Conservation (phyloP, 768 basidiomycete genomes). For the Boletus vinaceobasis region DNA sequence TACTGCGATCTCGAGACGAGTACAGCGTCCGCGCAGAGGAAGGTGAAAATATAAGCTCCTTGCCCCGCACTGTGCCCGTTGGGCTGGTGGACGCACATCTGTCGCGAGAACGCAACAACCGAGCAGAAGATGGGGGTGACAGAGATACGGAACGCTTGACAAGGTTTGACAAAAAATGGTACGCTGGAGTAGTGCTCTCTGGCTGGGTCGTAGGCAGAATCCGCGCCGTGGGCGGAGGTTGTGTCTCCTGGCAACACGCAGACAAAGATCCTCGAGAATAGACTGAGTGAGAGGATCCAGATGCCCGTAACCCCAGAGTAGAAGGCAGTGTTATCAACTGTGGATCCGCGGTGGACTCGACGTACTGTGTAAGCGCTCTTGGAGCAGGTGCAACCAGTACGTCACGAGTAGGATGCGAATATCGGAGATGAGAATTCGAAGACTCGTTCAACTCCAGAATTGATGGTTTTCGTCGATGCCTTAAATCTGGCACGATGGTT, state of each 20-base stretch:
- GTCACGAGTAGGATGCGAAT: slow-evolving; percentile 49
- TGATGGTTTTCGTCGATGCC: slow-evolving; percentile 45
- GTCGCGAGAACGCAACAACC: slow-evolving; percentile 32
- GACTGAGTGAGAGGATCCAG: slow-evolving; percentile 27
- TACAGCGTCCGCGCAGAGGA: slow-evolving; percentile 10
- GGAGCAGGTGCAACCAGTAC: slow-evolving; percentile 66
- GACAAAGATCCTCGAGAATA: slow-evolving; percentile 7
- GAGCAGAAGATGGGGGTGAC: slow-evolving; percentile 22
- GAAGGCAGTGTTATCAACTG: slow-evolving; percentile 60
- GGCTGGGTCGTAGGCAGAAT: slow-evolving; percentile 35
- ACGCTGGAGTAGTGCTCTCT: slow-evolving; percentile 53
- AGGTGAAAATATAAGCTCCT: slow-evolving; percentile 12
- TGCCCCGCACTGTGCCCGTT: slow-evolving; percentile 24
- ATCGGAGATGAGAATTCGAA: slow-evolving; percentile 40
- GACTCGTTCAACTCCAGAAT: slow-evolving; percentile 36
- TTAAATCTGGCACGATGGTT: slow-evolving; percentile 29
- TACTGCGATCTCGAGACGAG: slow-evolving; percentile 15
- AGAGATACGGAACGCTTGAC: slow-evolving; percentile 36
- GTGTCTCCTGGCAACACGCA: background rate
- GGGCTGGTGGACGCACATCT: slow-evolving; percentile 35
- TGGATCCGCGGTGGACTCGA: slow-evolving; percentile 53
- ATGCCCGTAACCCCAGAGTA: slow-evolving; percentile 60
- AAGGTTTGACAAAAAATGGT: slow-evolving; percentile 60
- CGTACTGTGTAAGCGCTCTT: slow-evolving; percentile 71
- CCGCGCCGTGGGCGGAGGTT: background rate